Conservation (phyloP, 2,329 filamentous ascomycete genomes). For the Sclerotinia glacialis region DNA sequence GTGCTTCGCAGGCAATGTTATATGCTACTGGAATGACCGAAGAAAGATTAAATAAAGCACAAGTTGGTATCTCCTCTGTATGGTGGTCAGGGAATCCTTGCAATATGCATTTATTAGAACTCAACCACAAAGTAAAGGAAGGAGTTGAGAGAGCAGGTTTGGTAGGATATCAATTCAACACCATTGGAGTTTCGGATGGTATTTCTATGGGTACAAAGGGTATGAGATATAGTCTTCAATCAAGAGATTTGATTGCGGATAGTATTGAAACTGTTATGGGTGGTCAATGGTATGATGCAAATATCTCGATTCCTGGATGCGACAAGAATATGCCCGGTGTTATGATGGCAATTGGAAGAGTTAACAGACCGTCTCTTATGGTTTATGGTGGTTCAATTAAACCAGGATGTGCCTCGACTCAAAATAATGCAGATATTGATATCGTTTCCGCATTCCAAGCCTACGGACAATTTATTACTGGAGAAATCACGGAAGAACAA, state of each 20-base stretch:
- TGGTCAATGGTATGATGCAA: slow-evolving; percentile 97
- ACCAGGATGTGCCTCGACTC: slow-evolving; percentile 77
- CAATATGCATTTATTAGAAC: slow-evolving; percentile 96
- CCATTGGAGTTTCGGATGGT: slow-evolving; percentile 92
- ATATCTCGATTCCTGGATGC: slow-evolving; percentile 93
- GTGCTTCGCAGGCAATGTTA: slow-evolving; percentile 97
- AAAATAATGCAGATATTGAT: slow-evolving; percentile 75
- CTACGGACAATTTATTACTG: slow-evolving; percentile 90
- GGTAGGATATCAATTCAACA: slow-evolving; percentile 97
- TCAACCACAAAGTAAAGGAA: slow-evolving; percentile 54
- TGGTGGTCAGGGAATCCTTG: slow-evolving; percentile 99
- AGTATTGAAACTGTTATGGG: slow-evolving; percentile 99
- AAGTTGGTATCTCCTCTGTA: slow-evolving; percentile 95
- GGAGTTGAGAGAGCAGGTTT: slow-evolving; percentile 74
- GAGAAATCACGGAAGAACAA: slow-evolving; percentile 85
- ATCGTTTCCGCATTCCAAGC: slow-evolving; percentile 98
- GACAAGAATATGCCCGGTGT: slow-evolving; percentile 99
- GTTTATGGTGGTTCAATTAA: slow-evolving; percentile 95
- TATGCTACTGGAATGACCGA: slow-evolving; percentile 90
- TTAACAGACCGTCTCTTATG: slow-evolving; percentile 95
- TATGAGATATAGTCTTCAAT: slow-evolving; percentile 94
- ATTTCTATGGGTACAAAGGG: slow-evolving; percentile 98
- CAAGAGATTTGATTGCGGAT: slow-evolving; percentile 93
- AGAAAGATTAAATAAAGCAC: slow-evolving; percentile 89
- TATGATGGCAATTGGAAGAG: slow-evolving; percentile 86